Evolutionary conservation across 352 stramenopile genomes (phyloP), one percentile per base, ranked within the genome.

Genomic region (Phytophthora pistaciae): DNA sequence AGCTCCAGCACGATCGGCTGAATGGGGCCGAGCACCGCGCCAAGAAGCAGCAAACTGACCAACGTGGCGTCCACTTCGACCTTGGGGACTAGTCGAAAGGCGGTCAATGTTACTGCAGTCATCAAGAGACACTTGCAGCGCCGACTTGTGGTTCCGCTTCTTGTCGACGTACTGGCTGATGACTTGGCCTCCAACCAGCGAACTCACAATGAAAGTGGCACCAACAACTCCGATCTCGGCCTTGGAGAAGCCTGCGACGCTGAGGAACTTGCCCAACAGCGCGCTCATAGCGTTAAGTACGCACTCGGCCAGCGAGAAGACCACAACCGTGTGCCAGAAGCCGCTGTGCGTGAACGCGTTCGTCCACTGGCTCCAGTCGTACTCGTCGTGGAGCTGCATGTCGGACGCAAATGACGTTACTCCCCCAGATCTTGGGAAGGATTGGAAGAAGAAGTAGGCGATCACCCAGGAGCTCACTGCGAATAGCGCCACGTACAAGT

Each of bases 301-400:
- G 56, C 80, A 92, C 65, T 94, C 87, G 20, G 85, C 85, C 1
- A 94, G 54, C 11, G 84, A 90, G 62, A 94, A 92, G 1, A 77
- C 79, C 9, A 87, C 59, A 2, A 92, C 77, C 0, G 85, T 92
- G 70, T 90, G 68, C 76, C 63, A 85, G 60, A 92, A 94, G 3
- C 87, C 87, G 0, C 54, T 66, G 68, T 94, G 85, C n/a, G 69
- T 72, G 68, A 94, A 94, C 13, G 84, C 83, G 31, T 64, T 83
- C n/a, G 66, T 62, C 87, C 87, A 94, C 72, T 94, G 85, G 50
- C 71, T 71, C 85, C 85, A 92, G 50, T 94, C 84, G 68, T 93
- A 92, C 44, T 92, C 81, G 21, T 91, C 81, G 16, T 77, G 64
- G 21, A 92, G 77, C 52, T 91, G 81, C 7, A 90, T 74, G 42